Base-by-base conservation (phyloP, 352 stramenopile species). In the Globisporangium heterothallicum region DNA sequence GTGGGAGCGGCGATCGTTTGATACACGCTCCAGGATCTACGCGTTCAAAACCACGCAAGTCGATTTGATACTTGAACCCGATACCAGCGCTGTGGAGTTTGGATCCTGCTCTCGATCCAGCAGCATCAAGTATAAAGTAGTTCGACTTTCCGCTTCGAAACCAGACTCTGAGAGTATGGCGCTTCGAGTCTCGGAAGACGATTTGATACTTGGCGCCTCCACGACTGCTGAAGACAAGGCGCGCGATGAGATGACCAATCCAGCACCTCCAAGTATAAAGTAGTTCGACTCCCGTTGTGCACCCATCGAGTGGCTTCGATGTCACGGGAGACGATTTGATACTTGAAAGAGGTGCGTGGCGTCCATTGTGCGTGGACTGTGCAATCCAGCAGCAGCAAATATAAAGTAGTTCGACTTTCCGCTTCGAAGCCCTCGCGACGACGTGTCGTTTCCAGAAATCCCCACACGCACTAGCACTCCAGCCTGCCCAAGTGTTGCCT, bases 211-310 rank as follows among this genome's bases (percentile, higher is more conserved):
- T n/a, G 14, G 40, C 13, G 26, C 44, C 36, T 29, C 8, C 16
- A 24, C 13, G 22, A 9, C 22, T 34, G 29, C 29, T 6, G 6
- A 16, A 10, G 32, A 38, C 32, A n/a, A n/a, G n/a, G n/a, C n/a
- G n/a, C n/a, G 32, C 32, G n/a, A 18, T 10, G 32, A 10, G 10
- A 18, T 1, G 6, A 16, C 12, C 30, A 48, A 9, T 10, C 0
- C 16, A 18, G 27, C 44, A 8, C 14, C 32, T 38, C 44, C 44
- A 50, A 41, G 44, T 41, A 21, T 34, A 49, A 35, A 36, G 42
- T 49, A 49, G 42, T 49, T 49, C 42, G 42, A 49, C 42, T 49
- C 29, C n/a, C 19, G 21, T 34, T 49, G 42, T 18, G 42, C 26
- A n/a, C n/a, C n/a, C n/a, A n/a, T n/a, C n/a, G n/a, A n/a, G 24